Percentiles rank a stretch among this genome's conserved stretches.
phyloP scores from a whole-genome alignment of 805 yeast species.

The Barnettozyma sucrosica region DNA sequence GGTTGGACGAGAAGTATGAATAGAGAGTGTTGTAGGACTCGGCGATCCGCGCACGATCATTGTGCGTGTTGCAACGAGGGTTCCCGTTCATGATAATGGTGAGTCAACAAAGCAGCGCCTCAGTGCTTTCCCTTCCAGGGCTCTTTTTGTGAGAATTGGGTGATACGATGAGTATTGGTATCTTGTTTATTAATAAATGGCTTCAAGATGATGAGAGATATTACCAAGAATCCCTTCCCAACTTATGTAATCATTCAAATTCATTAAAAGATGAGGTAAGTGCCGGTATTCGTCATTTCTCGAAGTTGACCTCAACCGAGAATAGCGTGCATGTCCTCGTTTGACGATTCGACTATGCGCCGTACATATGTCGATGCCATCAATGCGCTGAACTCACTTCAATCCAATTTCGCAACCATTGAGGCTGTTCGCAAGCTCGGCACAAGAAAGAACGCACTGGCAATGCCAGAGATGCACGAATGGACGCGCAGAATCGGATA shows the following conservation, averaged over 20 bases:
- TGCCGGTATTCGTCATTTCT: too few relatives aligned
- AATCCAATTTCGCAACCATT: constrained; percentile 84
- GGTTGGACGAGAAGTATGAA: constrained; percentile 39
- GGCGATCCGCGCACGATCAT: constrained; percentile 38
- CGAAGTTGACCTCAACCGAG: background rate
- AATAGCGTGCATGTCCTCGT: background rate
- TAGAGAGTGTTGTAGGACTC: constrained; percentile 60
- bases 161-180: background rate
- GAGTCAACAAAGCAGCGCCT: background rate
- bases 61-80: constrained; percentile 16
- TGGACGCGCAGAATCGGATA: constrained; percentile 73
- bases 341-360: constrained; percentile 4
- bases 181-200: background rate
- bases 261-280: too few relatives aligned
- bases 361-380: constrained; percentile 56
- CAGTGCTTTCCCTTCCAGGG: background rate
- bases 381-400: constrained; percentile 74
- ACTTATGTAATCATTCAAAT: background rate
- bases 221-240: background rate
- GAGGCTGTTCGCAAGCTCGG: constrained; percentile 78
- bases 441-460: constrained; percentile 49
- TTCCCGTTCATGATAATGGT: constrained; percentile 4
- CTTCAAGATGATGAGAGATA: background rate
- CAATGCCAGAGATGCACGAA: constrained; percentile 81
- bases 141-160: background rate